Base-by-base conservation (phyloP, 768 basidiomycete species). In the Crassisporium funariophilum region DNA sequence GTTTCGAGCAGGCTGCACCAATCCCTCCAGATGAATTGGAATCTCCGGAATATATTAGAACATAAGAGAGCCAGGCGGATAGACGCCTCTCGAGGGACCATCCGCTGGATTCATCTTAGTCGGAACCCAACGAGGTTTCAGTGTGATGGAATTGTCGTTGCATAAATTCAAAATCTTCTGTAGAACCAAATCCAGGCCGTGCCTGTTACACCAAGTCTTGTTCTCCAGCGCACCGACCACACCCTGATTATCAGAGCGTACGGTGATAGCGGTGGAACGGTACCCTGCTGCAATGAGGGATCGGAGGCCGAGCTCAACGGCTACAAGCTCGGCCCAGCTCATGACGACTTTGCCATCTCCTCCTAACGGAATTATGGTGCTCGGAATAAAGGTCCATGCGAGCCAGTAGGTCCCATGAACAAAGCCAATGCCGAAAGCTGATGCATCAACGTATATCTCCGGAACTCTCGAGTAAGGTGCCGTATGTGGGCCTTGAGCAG, bases 281-380 rank as follows among this genome's bases (percentile, higher is more conserved):
- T 59, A 52, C 1, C 62, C 60, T 0, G 58, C 38, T 0, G 65
- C 50, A 3, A 71, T 53, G 5, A 71, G 31, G 1, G 67, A 59
- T 1, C 60, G 61, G 0, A 77, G 22, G 0, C 70, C 74, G 1
- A 78, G 56, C 42, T 77, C 74, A 1, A 75, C 60, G 0, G 71
- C 75, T 0, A 71, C 65, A 59, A 75, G 68, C 54, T 77, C 76
- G 0, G 68, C 71, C 75, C 76, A 78, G 4, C 67, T 66, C 15
- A 74, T 77, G 35, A 47, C 31, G 22, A 44, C 68, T 56, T 5
- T 68, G 33, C 6, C 62, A 60, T 0, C 59, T 42, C 3, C 38
- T 25, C 12, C 56, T 50, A 67, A 69, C 71, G 5, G 67, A 66
- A 0, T 49, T 33, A 13, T 44, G 16, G 37, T 23, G 20, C 21